Conservation (phyloP, 129 eudicot genomes). For the Mikania micrantha region DNA sequence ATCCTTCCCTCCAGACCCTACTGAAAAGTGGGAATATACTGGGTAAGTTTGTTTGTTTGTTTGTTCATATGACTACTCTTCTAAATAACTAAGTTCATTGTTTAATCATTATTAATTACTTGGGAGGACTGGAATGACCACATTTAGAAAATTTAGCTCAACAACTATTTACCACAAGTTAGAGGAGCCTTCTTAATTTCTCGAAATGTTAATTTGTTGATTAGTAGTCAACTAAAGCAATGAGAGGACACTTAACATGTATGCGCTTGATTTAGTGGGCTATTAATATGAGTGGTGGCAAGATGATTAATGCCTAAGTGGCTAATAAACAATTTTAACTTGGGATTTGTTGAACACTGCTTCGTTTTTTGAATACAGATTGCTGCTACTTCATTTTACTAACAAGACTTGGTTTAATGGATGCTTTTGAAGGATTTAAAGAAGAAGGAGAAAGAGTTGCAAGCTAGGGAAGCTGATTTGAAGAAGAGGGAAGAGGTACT, state of each 20-base stretch:
- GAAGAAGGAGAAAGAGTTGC: conserved; percentile 67
- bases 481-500: conserved; percentile 73
- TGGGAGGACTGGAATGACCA: neutral
- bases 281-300: neutral
- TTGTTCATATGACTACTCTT: neutral
- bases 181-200: neutral
- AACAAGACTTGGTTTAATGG: conserved; percentile 4
- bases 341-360: neutral
- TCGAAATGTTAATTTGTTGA: neutral
- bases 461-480: conserved; percentile 75
- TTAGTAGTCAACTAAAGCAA: neutral
- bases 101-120: neutral
- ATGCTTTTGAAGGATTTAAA: conserved; percentile 53
- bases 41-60: too few species aligned
- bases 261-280: neutral
- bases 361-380: neutral
- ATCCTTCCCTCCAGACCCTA: too few species aligned
- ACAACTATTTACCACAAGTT: neutral
- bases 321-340: neutral
- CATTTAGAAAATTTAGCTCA: neutral
- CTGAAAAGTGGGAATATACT: too few species aligned
- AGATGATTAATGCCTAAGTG: neutral
- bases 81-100: neutral
- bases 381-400: neutral
- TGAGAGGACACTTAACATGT: neutral